A percentile compares a stretch with the other conserved stretches of the same genome.
Conservation (phyloP, 768 basidiomycete genomes). For the Suillus subaureus region DNA sequence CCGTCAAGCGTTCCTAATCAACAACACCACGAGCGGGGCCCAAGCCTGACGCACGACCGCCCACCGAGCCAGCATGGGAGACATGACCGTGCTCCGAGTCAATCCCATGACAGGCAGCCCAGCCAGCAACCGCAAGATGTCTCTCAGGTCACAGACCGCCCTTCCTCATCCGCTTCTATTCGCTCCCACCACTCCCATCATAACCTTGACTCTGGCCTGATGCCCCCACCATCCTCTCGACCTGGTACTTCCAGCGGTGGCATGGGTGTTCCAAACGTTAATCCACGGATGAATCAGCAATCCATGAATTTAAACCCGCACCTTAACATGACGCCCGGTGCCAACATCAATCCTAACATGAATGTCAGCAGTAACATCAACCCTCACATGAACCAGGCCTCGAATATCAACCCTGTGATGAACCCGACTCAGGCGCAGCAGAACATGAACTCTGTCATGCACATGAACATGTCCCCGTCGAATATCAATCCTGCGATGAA, state of each 20-base stretch:
- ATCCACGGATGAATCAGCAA: constrained; percentile 28
- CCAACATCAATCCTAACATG: constrained; percentile 20
- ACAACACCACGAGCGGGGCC: constrained; percentile 23
- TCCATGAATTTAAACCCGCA: constrained; percentile 24
- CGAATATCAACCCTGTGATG: constrained; percentile 20
- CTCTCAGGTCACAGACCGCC: constrained; percentile 21
- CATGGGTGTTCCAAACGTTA: constrained; percentile 14
- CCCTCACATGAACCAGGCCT: constrained; percentile 22
- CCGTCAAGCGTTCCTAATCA: constrained; percentile 18
- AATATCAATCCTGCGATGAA: constrained; percentile 20
- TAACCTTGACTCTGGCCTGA: constrained; percentile 22
- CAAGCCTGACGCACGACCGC: constrained; percentile 24
- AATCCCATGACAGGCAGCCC: constrained; percentile 24
- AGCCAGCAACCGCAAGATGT: constrained; percentile 9
- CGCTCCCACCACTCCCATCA: constrained; percentile 31
- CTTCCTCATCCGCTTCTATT: constrained; percentile 29
- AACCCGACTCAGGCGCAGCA: constrained; percentile 19
- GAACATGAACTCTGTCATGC: constrained; percentile 16
- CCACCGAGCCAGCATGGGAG: constrained; percentile 27
- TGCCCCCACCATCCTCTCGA: constrained; percentile 28
- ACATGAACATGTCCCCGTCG: constrained; percentile 17
- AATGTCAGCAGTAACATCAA: constrained; percentile 14
- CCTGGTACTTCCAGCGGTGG: constrained; percentile 28
- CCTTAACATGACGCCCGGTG: constrained; percentile 17
- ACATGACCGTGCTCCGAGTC: constrained; percentile 24